These are phyloP conservation scores for Phoenix dactylifera DNA, from an alignment of 176 grass and related monocot species.

Conservation along the genomic window DNA sequence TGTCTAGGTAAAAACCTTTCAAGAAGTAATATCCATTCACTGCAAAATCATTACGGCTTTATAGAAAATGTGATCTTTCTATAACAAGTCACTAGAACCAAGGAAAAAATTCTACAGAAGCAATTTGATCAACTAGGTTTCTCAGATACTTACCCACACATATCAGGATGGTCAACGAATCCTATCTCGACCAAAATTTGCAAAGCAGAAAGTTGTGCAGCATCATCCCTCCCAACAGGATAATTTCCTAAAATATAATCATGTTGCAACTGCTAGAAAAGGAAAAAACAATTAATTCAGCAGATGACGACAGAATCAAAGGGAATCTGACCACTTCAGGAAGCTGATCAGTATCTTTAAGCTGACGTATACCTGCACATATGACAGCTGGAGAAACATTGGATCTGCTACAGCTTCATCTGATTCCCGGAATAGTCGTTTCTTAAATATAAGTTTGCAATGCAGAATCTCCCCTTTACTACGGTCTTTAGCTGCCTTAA, in stretches of 20 bases:
- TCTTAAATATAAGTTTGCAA: conserved; percentile 98
- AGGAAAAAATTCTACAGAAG: conserved; percentile 7
- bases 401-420: conserved; percentile 95
- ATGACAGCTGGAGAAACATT: conserved; percentile 98
- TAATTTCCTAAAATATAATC: conserved; percentile 99
- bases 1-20: conserved; percentile 97
- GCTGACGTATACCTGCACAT: conserved; percentile 66
- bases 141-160: conserved; percentile 65
- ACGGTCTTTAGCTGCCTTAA: conserved; percentile 84
- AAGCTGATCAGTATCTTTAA: too few species aligned
- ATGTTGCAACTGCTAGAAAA: conserved; percentile 71
- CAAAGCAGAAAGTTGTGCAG: conserved; percentile 82
- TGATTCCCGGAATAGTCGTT: conserved; percentile 92
- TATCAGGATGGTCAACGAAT: conserved; percentile 78
- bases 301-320: too few species aligned
- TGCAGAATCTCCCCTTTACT: conserved; percentile 98
- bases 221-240: conserved; percentile 95
- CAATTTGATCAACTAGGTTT: conserved; percentile 7
- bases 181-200: conserved; percentile 95
- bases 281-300: not conserved
- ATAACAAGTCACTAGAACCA: not conserved
- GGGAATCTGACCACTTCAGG: too few species aligned
- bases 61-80: too few species aligned
- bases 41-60: conserved; percentile 23
- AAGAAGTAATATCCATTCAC: conserved; percentile 98